phyloP scores from a whole-genome alignment of 2,329 filamentous ascomycete species.

The Hymenoscyphus salicellus region DNA sequence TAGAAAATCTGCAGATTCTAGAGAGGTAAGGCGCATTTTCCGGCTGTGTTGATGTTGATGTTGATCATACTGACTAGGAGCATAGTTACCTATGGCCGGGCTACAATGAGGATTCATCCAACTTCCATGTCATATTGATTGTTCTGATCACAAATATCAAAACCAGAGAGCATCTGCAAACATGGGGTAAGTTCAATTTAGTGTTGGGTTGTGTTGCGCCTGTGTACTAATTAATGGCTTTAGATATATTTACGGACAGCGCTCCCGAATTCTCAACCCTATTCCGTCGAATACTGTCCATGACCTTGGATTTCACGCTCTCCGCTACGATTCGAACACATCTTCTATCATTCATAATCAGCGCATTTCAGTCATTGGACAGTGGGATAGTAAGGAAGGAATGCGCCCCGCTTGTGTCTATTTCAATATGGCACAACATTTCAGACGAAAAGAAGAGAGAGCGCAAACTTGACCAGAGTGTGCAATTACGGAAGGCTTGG shows the following conservation, averaged over 20 bases:
- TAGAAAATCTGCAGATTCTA: constrained; percentile 87
- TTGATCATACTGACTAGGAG: constrained; percentile 29
- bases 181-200: constrained; percentile 64
- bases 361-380: constrained; percentile 91
- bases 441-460: constrained; percentile 74
- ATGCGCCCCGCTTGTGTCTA: constrained; percentile 90
- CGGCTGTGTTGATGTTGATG: not conserved
- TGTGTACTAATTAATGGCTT: constrained; percentile 7
- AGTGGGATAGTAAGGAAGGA: constrained; percentile 87
- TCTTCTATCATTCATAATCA: constrained; percentile 84
- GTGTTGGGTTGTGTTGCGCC: not conserved
- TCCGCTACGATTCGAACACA: constrained; percentile 69
- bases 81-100: constrained; percentile 88
- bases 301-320: constrained; percentile 72
- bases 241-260: constrained; percentile 72
- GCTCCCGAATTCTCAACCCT: constrained; percentile 81
- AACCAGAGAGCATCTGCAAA: constrained; percentile 77
- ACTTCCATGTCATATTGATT: constrained; percentile 86
- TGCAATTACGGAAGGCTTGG: constrained; percentile 86
- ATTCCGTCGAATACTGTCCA: constrained; percentile 84
- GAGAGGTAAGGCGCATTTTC: constrained; percentile 61
- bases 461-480: constrained; percentile 64
- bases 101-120: constrained; percentile 83
- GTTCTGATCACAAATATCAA: constrained; percentile 85
- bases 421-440: constrained; percentile 93